Percentiles rank a stretch among this genome's conserved stretches.
Evolutionary conservation across 2,329 filamentous ascomycete species (phyloP).

Genomic region (Penicillium frequentans): DNA sequence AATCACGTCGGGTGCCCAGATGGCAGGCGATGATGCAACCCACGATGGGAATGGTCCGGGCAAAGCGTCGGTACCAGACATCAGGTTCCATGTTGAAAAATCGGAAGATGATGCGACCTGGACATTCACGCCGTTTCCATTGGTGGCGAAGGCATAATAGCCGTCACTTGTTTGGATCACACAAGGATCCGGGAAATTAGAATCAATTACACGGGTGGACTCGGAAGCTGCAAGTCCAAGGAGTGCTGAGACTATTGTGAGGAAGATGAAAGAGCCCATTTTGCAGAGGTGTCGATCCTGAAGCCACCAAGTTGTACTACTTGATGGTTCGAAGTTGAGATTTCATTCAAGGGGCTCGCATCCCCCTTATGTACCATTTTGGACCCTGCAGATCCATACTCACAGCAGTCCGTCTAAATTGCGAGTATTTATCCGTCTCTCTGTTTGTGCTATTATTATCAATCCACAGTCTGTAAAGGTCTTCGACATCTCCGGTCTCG

Average conservation of each 20-base stretch:
- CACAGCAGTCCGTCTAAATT: not conserved
- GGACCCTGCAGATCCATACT: not conserved
- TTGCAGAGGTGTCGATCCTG: not conserved
- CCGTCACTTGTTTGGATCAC: slow-evolving; percentile 49
- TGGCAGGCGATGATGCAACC: slow-evolving; percentile 48
- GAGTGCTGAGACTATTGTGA: slow-evolving; percentile 1
- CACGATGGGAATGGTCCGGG: slow-evolving; percentile 49
- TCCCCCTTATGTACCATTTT: not conserved
- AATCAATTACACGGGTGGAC: slow-evolving; percentile 27
- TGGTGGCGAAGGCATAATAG: slow-evolving; percentile 60
- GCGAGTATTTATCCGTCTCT: not conserved
- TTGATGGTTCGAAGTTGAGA: not conserved
- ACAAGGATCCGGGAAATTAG: slow-evolving; percentile 58
- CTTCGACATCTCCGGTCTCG: not conserved
- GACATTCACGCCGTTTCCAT: slow-evolving; percentile 49
- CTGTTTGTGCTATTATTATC: not conserved
- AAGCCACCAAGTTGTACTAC: not conserved
- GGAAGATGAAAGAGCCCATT: slow-evolving; percentile 1
- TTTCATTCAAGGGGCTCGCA: not conserved
- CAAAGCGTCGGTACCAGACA: slow-evolving; percentile 52
- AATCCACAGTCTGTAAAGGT: not conserved
- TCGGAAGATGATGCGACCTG: slow-evolving; percentile 53
- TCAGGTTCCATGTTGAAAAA: slow-evolving; percentile 48
- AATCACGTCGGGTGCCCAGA: slow-evolving; percentile 62
- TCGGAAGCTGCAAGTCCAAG: slow-evolving; percentile 13